Conservation (phyloP, 2,329 filamentous ascomycete species). For the Pseudogymnoascus destructans region DNA sequence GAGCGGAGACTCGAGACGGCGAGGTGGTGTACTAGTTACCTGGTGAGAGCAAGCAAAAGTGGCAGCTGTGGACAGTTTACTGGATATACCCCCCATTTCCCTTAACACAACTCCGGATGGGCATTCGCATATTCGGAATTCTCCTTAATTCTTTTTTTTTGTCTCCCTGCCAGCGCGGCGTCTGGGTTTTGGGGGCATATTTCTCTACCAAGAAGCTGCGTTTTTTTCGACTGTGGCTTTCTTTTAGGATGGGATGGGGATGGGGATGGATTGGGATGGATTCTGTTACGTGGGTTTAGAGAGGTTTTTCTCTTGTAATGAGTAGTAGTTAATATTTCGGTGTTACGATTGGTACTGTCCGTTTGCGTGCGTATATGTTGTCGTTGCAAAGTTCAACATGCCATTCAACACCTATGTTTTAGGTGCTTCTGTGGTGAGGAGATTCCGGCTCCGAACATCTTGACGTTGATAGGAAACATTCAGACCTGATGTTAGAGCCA, state of each 20-base stretch:
- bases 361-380: too few relatives aligned
- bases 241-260: neutral
- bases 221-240: neutral
- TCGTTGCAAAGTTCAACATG: too few relatives aligned
- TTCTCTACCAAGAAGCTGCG: neutral
- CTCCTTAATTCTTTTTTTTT: neutral
- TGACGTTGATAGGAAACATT: too few relatives aligned
- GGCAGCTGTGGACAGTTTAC: conserved; percentile 1
- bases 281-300: neutral
- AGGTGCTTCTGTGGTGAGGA: too few relatives aligned
- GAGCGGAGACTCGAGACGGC: neutral
- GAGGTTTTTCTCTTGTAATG: neutral
- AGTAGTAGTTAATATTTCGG: neutral
- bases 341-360: neutral
- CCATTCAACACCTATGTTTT: too few relatives aligned
- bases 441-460: too few relatives aligned
- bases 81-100: conserved; percentile 6
- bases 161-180: conserved; percentile 3
- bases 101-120: conserved; percentile 4
- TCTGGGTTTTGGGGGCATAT: neutral
- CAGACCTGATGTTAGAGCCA: too few relatives aligned
- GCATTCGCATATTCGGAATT: neutral
- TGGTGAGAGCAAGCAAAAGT: neutral
- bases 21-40: neutral
- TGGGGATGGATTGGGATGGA: neutral